Conservation (phyloP, 495 filamentous ascomycete species). For the Aspergillus affinis region DNA sequence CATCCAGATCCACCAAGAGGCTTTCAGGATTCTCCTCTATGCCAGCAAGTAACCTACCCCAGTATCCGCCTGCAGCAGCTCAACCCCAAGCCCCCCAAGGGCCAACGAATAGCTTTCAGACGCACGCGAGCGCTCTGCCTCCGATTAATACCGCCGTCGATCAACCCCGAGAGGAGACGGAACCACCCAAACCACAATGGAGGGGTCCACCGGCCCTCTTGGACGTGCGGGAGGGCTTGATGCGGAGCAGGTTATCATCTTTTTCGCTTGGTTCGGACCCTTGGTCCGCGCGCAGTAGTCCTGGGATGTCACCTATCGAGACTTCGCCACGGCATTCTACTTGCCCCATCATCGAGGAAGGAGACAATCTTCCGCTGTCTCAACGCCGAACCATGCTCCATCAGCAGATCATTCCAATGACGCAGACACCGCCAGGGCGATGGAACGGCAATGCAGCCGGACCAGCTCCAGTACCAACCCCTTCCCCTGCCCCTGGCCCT, state of each 20-base stretch:
- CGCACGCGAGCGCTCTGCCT: background rate
- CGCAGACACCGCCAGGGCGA: conserved; percentile 15
- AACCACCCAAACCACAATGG: conserved; percentile 27
- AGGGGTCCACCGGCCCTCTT: conserved; percentile 39
- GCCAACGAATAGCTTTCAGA: background rate
- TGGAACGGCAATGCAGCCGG: too few species aligned
- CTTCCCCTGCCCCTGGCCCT: background rate
- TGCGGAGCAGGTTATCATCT: conserved; percentile 40
- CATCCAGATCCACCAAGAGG: conserved; percentile 14
- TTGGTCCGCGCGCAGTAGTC: conserved; percentile 30
- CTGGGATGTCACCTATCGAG: conserved; percentile 28
- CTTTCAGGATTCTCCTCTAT: conserved; percentile 23
- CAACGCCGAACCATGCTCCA: conserved; percentile 58
- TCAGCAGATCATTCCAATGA: conserved; percentile 22
- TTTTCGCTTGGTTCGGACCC: conserved; percentile 40
- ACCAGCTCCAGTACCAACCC: conserved; percentile 28
- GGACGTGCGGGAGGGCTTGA: conserved; percentile 41
- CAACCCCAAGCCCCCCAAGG: conserved; percentile 11
- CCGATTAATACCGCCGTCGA: conserved; percentile 8
- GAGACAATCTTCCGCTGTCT: conserved; percentile 74
- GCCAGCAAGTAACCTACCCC: conserved; percentile 17
- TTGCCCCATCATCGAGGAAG: conserved; percentile 34
- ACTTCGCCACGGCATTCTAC: conserved; percentile 15
- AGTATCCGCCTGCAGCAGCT: conserved; percentile 8
- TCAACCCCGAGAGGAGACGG: conserved; percentile 15